phyloP scores from a whole-genome alignment of 805 yeast species.

The Kluyveromyces aestuarii region DNA sequence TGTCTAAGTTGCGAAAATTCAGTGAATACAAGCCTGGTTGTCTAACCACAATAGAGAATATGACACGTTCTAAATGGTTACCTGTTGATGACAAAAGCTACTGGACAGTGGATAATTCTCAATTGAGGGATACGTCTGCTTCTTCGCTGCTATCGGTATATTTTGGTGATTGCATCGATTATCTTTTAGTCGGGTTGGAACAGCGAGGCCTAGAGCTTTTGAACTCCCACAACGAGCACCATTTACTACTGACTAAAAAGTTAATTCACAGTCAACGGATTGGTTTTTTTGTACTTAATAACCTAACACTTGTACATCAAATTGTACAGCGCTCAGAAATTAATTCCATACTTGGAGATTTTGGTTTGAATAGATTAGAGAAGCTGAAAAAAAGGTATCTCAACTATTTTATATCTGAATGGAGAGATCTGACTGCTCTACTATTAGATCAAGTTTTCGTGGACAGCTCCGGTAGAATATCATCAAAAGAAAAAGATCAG shows the following conservation, averaged over 20 bases:
- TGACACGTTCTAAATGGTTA: conserved; percentile 61
- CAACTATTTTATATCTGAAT: conserved; percentile 61
- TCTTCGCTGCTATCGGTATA: conserved; percentile 52
- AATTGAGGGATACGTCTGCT: conserved; percentile 19
- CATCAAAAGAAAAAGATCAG: conserved; percentile 69
- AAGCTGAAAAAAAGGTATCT: conserved; percentile 65
- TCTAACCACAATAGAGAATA: conserved; percentile 37
- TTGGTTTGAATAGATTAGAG: conserved; percentile 55
- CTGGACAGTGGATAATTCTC: conserved; percentile 7
- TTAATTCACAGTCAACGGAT: conserved; percentile 31
- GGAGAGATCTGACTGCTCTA: conserved; percentile 72
- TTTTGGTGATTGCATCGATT: conserved; percentile 71
- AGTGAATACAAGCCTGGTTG: conserved; percentile 51
- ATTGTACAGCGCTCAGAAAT: conserved; percentile 53
- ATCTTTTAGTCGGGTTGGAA: conserved; percentile 57
- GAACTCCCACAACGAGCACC: conserved; percentile 16
- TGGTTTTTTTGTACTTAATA: conserved; percentile 66
- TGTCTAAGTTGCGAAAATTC: conserved; percentile 57
- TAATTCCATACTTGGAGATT: conserved; percentile 41
- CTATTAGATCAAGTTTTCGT: conserved; percentile 71
- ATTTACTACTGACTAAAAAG: conserved; percentile 1
- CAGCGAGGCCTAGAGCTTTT: conserved; percentile 39
- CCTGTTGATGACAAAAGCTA: conserved; percentile 30
- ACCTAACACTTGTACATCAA: conserved; percentile 66
- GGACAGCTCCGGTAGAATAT: conserved; percentile 36